A percentile compares a stretch with the other conserved stretches of the same genome.
Conservation (phyloP, 768 basidiomycete genomes). For the Trametes coccinea region DNA sequence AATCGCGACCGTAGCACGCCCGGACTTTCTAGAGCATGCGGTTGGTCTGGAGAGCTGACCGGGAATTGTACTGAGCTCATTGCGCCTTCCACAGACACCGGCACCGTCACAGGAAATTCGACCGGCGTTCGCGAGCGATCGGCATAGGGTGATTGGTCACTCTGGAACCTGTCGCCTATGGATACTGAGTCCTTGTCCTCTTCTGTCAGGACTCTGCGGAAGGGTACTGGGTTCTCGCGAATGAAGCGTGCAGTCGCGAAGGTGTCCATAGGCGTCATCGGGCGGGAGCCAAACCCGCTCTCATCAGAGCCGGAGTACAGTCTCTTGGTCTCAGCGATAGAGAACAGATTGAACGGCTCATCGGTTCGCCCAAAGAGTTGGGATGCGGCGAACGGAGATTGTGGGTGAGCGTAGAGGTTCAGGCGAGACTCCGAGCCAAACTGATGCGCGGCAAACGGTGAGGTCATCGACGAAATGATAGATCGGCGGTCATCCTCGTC, state of each 20-base stretch:
- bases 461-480: conserved; percentile 66
- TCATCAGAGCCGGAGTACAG: conserved; percentile 56
- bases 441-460: conserved; percentile 79
- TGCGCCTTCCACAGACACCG: conserved; percentile 51
- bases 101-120: conserved; percentile 56
- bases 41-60: conserved; percentile 70
- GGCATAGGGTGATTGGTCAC: conserved; percentile 45
- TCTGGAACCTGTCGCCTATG: conserved; percentile 42
- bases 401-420: conserved; percentile 54
- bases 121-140: conserved; percentile 53
- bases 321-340: conserved; percentile 74
- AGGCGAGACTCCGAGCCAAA: conserved; percentile 45
- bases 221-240: conserved; percentile 61
- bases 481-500: conserved; percentile 90
- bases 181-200: conserved; percentile 67
- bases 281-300: conserved; percentile 50
- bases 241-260: conserved; percentile 43
- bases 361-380: conserved; percentile 79
- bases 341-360: conserved; percentile 79
- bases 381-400: conserved; percentile 87
- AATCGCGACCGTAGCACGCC: conserved; percentile 60
- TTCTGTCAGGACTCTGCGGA: conserved; percentile 71
- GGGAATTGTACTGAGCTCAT: conserved; percentile 83
- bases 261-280: conserved; percentile 50
- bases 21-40: conserved; percentile 54